Evolutionary conservation across 495 filamentous ascomycete species (phyloP).

Genomic region (Talaromyces nanjingensis): DNA sequence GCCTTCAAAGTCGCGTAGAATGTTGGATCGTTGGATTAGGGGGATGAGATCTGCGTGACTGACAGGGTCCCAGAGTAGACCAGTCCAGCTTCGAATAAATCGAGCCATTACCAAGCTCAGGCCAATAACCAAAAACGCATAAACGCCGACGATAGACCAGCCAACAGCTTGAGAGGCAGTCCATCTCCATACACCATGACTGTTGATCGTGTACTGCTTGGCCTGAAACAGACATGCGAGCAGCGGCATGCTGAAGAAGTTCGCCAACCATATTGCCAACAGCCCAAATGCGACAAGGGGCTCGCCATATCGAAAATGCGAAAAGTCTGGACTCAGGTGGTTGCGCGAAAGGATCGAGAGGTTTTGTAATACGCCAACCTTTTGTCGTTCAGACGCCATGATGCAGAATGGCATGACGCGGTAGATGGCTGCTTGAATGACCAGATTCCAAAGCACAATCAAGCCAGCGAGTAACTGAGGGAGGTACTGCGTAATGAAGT

Average conservation of each 20-base stretch:
- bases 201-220: slow-evolving; percentile 37
- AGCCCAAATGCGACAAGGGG: slow-evolving; percentile 46
- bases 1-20: slow-evolving; percentile 58
- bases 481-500: slow-evolving; percentile 80
- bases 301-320: slow-evolving; percentile 50
- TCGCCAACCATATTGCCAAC: slow-evolving; percentile 54
- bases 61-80: slow-evolving; percentile 78
- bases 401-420: slow-evolving; percentile 70
- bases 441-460: slow-evolving; percentile 68
- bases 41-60: slow-evolving; percentile 71
- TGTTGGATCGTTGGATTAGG: slow-evolving; percentile 73
- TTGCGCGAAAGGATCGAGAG: slow-evolving; percentile 38
- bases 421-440: slow-evolving; percentile 66
- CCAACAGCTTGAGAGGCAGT: slow-evolving; percentile 65
- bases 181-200: slow-evolving; percentile 61
- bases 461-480: slow-evolving; percentile 69
- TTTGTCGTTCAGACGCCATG: slow-evolving; percentile 54
- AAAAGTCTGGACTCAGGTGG: slow-evolving; percentile 53
- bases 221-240: slow-evolving; percentile 59
- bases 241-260: slow-evolving; percentile 57
- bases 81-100: slow-evolving; percentile 50
- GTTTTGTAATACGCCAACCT: slow-evolving; percentile 30
- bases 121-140: slow-evolving; percentile 56
- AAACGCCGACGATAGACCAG: slow-evolving; percentile 71
- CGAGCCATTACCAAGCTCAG: slow-evolving; percentile 45